Evolutionary conservation across 1,139 yeast genomes (phyloP), one percentile per base, ranked within the genome.

Genomic region (Arxiozyma bovina): DNA sequence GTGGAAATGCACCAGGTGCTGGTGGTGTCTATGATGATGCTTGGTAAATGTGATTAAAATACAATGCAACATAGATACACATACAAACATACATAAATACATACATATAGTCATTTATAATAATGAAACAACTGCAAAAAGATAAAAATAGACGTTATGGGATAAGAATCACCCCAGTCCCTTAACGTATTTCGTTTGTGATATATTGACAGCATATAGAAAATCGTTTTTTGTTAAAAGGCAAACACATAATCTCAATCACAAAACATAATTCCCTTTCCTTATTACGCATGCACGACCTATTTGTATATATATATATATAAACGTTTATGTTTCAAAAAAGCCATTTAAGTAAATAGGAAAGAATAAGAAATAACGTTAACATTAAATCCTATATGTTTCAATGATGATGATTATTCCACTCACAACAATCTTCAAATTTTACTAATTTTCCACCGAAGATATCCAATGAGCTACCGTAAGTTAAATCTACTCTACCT

Each of bases 381-480:
- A 52, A 46, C 64, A 66, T 42, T 54, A 58, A 50, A 15, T 22
- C 5, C 6, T 43, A 8, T 22, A 43, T 6, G 3, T 12, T 22
- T 21, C 8, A n/a, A n/a, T 22, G 34, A 7, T 46, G 49, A 20
- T 46, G 42, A n/a, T 57, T 56, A 68, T 89, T 89, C 96, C 96
- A 90, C 34, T 67, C 63, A 21, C 87, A 82, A 55, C 89, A 79
- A 18, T 89, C 96, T 1, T 75, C 76, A 63, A 90, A 89, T 62
- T 75, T 81, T 42, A 93, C 96, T 50, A 86, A 71, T 5, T 71
- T 70, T 0, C 98, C 98, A 0, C 99, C 99, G 74, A 93, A 93
- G 6, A 93, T 89, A 68, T 93, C 99, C 57, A 94, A 73, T 0
- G 97, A 86, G 68, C 96, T 86, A 2, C 99, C 99, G 65, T 74